phyloP scores from a whole-genome alignment of 192 early-diverging fungal species.

The Borealophlyctis nickersoniae region DNA sequence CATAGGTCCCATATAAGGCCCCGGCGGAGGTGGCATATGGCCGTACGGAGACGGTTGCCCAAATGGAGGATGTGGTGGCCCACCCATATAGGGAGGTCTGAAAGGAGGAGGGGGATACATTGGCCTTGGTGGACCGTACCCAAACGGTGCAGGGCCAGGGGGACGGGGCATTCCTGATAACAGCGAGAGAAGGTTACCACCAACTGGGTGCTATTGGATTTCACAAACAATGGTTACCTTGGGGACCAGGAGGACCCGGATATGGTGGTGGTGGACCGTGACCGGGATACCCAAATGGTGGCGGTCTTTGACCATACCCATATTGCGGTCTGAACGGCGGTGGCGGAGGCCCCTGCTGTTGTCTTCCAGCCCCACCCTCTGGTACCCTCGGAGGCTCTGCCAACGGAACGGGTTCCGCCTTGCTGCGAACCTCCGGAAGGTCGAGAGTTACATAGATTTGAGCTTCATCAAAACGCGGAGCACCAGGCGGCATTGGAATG shows the following conservation, averaged over 20 bases:
- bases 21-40: too few relatives aligned
- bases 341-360: not conserved
- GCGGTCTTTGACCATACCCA: not conserved
- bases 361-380: too few relatives aligned
- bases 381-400: too few relatives aligned
- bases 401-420: too few relatives aligned
- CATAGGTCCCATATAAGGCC: too few relatives aligned
- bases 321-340: not conserved
- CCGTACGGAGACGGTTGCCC: too few relatives aligned
- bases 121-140: not conserved
- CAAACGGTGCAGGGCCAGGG: not conserved
- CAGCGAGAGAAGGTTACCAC: not conserved
- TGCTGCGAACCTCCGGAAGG: conserved; percentile 35
- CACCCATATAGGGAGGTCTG: not conserved
- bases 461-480: conserved; percentile 26
- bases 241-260: not conserved
- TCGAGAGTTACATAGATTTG: conserved; percentile 45
- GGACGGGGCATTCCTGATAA: not conserved
- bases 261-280: not conserved
- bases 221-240: not conserved
- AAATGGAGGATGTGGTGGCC: not conserved
- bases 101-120: not conserved
- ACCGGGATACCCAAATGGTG: not conserved
- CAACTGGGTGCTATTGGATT: not conserved
- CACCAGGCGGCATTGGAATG: conserved; percentile 32